Evolutionary conservation across 306 rosid genomes (phyloP).

Genomic region (Citrullus mucosospermus): DNA sequence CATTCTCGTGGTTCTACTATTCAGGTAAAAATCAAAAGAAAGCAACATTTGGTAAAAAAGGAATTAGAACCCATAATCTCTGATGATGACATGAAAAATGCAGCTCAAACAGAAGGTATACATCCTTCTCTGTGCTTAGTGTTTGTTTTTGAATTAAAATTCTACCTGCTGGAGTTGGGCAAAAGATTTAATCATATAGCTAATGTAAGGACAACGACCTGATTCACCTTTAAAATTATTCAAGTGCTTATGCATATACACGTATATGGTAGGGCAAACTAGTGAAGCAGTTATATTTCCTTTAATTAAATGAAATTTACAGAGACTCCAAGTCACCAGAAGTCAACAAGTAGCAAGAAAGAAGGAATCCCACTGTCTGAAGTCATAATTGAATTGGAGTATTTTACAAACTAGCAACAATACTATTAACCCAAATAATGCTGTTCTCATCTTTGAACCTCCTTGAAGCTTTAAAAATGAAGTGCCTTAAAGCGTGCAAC

Average conservation of each 20-base stretch:
- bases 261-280: background rate
- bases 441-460: background rate
- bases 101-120: constrained; percentile 38
- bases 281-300: background rate
- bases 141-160: background rate
- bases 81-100: constrained; percentile 35
- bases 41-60: constrained; percentile 34
- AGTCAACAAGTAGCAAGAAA: background rate
- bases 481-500: background rate
- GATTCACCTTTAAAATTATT: background rate
- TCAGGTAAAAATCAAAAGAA: constrained; percentile 47
- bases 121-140: background rate
- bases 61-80: constrained; percentile 38
- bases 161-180: background rate
- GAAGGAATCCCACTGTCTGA: background rate
- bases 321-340: background rate
- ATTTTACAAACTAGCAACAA: background rate
- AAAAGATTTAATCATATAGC: background rate
- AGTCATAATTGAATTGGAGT: background rate
- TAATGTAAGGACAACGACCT: background rate
- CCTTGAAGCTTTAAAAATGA: background rate
- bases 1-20: background rate
- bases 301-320: background rate
- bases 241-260: background rate
- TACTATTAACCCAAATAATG: background rate